phyloP scores from a whole-genome alignment of 164 flowering plant genomes.

The Vitis cinerea region DNA sequence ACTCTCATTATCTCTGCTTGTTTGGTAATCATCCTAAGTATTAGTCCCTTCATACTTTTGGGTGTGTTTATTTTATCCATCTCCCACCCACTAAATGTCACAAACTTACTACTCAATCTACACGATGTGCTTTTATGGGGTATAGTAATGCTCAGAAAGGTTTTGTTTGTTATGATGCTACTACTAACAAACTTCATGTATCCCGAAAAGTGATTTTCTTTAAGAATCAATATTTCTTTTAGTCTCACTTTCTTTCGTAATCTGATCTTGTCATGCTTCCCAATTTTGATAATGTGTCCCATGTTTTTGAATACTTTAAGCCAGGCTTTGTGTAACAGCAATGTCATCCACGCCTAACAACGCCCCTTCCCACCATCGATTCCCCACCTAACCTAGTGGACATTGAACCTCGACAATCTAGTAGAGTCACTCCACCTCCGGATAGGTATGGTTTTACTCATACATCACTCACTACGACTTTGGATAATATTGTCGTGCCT shows the following conservation, averaged over 20 bases:
- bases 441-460: neutral
- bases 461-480: neutral
- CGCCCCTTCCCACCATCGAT: neutral
- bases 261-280: too few relatives aligned
- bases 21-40: conserved; percentile 7
- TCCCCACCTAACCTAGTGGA: neutral
- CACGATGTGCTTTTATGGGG: conserved; percentile 14
- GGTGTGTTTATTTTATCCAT: conserved; percentile 16
- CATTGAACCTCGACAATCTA: neutral
- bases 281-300: too few relatives aligned
- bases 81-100: conserved; percentile 6
- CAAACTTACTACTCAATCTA: conserved; percentile 7
- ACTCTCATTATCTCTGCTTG: conserved; percentile 1
- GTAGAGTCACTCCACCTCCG: neutral
- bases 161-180: neutral
- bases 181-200: neutral
- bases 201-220: conserved; percentile 12
- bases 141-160: neutral
- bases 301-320: too few relatives aligned
- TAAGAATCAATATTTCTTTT: conserved; percentile 10
- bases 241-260: neutral
- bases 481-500: too few relatives aligned
- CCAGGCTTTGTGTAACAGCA: too few relatives aligned
- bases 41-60: conserved; percentile 3
- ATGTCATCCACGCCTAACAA: too few relatives aligned